phyloP scores from a whole-genome alignment of 202 grass and related monocot genomes.

The Saccharum hybrid region DNA sequence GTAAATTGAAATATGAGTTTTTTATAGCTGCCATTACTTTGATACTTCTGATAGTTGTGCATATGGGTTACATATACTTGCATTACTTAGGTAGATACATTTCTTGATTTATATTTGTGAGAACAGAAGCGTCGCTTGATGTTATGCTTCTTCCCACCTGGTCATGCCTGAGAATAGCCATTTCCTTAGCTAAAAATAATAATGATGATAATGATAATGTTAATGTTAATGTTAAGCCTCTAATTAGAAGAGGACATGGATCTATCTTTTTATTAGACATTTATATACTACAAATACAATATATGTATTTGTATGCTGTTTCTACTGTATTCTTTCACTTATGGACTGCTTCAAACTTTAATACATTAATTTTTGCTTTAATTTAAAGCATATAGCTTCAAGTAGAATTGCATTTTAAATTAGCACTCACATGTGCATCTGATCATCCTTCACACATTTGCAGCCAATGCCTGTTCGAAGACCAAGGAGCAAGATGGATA shows the following conservation, averaged over 20 bases:
- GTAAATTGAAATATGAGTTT: conserved; percentile 44
- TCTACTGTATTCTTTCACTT: conserved; percentile 20
- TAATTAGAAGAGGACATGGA: conserved; percentile 14
- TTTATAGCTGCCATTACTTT: background rate
- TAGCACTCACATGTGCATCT: conserved; percentile 30
- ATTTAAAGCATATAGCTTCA: conserved; percentile 7
- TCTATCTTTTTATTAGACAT: background rate
- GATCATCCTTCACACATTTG: conserved; percentile 39
- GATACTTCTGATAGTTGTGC: conserved; percentile 4
- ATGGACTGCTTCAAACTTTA: background rate
- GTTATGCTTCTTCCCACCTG: conserved; percentile 1
- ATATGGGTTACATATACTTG: background rate
- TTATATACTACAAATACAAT: background rate
- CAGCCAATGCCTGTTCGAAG: conserved; percentile 81
- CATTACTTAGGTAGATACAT: conserved; percentile 10
- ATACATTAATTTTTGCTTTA: background rate
- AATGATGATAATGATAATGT: too few species aligned
- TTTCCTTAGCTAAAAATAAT: background rate
- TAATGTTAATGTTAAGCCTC: background rate
- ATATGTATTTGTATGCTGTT: conserved; percentile 13
- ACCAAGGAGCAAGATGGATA: conserved; percentile 84
- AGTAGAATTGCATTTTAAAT: conserved; percentile 14
- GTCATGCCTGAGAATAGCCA: background rate
- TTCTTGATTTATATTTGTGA: conserved; percentile 8
- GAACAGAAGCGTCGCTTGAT: background rate